Percentiles rank a stretch among this genome's conserved stretches.
Evolutionary conservation across 2,329 filamentous ascomycete species (phyloP).

Genomic region (Cordyceps fumosorosea): DNA sequence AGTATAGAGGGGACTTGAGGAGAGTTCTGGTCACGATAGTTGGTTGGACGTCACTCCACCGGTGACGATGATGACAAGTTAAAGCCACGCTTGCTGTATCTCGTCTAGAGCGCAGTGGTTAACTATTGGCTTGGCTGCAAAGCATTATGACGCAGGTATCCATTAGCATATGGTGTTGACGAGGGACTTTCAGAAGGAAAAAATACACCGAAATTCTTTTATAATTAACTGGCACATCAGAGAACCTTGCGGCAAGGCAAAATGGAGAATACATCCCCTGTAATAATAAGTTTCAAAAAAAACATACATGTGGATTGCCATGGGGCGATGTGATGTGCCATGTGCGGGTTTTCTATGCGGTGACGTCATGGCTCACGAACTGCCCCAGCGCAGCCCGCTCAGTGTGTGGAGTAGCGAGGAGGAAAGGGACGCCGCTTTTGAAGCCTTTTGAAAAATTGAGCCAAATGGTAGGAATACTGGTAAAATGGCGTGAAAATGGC

Average conservation of each 20-base stretch:
- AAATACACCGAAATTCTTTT: not conserved
- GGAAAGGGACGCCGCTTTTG: not conserved
- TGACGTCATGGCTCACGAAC: not conserved
- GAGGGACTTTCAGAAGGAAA: not conserved
- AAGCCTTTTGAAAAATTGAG: not conserved
- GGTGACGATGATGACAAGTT: no score
- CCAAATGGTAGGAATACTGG: not conserved
- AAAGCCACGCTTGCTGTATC: not conserved
- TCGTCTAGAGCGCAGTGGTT: not conserved
- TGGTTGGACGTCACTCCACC: no score
- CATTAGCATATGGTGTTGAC: not conserved
- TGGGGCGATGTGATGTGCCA: not conserved
- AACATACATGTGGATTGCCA: not conserved
- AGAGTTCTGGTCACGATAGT: no score
- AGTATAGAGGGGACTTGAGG: no score
- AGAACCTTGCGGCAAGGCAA: not conserved
- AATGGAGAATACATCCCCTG: not conserved
- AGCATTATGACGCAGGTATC: not conserved
- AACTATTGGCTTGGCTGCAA: not conserved
- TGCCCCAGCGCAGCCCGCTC: not conserved
- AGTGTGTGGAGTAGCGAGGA: not conserved
- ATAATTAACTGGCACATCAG: no score
- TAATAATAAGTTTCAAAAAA: no score
- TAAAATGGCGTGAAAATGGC: no score
- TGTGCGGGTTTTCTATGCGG: not conserved